Evolutionary conservation across 352 stramenopile genomes (phyloP).

Genomic region (Vaucheria bursata): DNA sequence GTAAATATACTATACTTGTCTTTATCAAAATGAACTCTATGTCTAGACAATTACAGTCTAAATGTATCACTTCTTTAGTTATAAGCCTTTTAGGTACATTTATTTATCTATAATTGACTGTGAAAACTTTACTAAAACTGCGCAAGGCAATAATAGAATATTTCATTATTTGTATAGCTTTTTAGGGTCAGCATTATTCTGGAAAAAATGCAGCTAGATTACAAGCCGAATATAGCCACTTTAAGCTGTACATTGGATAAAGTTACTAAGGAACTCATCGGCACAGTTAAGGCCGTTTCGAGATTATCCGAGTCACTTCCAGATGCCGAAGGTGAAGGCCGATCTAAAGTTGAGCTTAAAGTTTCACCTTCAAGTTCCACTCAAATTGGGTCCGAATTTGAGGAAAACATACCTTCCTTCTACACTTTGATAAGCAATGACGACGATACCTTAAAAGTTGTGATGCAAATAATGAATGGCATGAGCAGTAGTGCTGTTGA

Average conservation of each 20-base stretch:
- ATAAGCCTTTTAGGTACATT: too few relatives aligned
- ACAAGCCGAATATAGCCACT: conserved; percentile 82
- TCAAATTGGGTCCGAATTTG: neutral
- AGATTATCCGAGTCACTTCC: conserved; percentile 55
- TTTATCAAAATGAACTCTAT: too few relatives aligned
- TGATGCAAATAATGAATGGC: conserved; percentile 87
- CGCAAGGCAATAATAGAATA: neutral
- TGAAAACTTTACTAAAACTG: too few relatives aligned
- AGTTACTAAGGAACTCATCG: conserved; percentile 88
- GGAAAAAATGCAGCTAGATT: conserved; percentile 81
- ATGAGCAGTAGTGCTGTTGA: conserved; percentile 82
- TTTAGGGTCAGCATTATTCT: conserved; percentile 74
- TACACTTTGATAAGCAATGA: conserved; percentile 68
- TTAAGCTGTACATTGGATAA: conserved; percentile 86
- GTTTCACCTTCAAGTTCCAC: neutral
- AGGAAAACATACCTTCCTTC: conserved; percentile 12
- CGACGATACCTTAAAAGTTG: conserved; percentile 80
- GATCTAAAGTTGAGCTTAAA: conserved; percentile 13
- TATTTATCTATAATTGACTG: too few relatives aligned
- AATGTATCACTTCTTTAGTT: too few relatives aligned
- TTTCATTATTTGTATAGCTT: neutral
- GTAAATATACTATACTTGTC: too few relatives aligned
- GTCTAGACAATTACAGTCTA: too few relatives aligned
- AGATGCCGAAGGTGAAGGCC: conserved; percentile 25
- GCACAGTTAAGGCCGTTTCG: conserved; percentile 76